A percentile compares a stretch with the other conserved stretches of the same genome.
Conservation (phyloP, 139 green algal genomes). For the Closterium sp. region DNA sequence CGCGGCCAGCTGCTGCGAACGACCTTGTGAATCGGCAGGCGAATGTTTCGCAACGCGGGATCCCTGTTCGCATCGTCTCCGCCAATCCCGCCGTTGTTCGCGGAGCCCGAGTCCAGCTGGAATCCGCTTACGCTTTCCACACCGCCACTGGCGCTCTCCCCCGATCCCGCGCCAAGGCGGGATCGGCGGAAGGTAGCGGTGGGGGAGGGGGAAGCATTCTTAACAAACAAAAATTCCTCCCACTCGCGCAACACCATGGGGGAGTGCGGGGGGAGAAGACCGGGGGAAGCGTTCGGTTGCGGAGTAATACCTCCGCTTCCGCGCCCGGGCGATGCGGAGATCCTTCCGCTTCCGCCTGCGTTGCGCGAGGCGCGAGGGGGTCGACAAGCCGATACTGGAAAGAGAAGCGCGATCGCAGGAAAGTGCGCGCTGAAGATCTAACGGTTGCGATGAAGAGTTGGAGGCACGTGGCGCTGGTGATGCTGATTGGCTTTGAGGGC, state of each 20-base stretch:
- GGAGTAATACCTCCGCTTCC: not conserved
- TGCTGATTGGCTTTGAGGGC: not conserved
- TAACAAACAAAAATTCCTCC: not conserved
- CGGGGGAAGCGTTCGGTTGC: not conserved
- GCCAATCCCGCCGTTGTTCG: not conserved
- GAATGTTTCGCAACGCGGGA: not conserved
- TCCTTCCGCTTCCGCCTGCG: not conserved
- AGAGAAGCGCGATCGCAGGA: not conserved
- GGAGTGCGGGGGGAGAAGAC: not conserved
- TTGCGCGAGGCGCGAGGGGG: not conserved
- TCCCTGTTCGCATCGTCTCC: not conserved
- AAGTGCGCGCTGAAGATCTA: not conserved
- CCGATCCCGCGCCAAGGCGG: not conserved
- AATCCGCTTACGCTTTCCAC: not conserved
- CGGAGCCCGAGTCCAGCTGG: not conserved
- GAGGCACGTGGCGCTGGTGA: not conserved
- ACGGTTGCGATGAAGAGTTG: not conserved
- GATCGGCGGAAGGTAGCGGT: not conserved
- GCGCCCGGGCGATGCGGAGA: not conserved
- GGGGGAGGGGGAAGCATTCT: not conserved
- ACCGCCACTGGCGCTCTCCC: not conserved
- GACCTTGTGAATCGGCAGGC: not conserved
- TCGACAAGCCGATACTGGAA: not conserved
- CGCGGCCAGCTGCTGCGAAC: not conserved
- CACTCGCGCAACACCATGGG: not conserved